Base-by-base conservation (phyloP, 441 rosid species). In the Adansonia madagascariensis region DNA sequence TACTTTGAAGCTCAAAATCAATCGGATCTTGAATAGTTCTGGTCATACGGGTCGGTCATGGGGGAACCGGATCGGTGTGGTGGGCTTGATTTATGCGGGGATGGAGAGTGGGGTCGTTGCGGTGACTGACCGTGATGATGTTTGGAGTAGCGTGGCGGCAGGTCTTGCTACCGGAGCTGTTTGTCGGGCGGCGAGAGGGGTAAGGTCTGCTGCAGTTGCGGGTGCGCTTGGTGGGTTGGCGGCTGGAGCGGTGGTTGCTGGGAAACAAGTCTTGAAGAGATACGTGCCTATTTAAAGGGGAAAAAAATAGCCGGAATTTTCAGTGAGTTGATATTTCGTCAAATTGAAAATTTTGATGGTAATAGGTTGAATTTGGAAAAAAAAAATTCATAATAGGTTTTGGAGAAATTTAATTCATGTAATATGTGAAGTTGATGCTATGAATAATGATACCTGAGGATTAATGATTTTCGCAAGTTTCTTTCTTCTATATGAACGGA, bases 131-230 rank as follows among this genome's bases (percentile, higher is more conserved):
- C 83, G 91, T 79, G 99, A 95, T 14, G 99, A 95, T 84, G 84
- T 93, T 18, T 95, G 96, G 98, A 93, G 89, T 8, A 92, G 98
- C 80, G 93, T 92, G 3, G 96, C 88, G 27, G 97, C 99, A 14
- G 99, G 99, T 65, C 90, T 95, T 0, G 92, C 91, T 3, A 95
- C 99, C 0, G 99, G 99, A 6, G 98, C 98, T 0, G 86, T 95
- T 6, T 93, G 84, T 56, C 84, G 94, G 77, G 99, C 99, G 35
- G 99, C 99, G 0, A 84, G 97, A 62, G 99, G 99, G 4, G 86
- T 92, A 41, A 89, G 98, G 80, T 93, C 97, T 6, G 99, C 99
- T 1, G 99, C 99, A 14, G 95, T 95, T 15, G 99, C 97, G 2
- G 99, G 99, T 8, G 99, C 99, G 1, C 85, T 95, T 10, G 98